Percentiles rank a stretch among this genome's conserved stretches.
Conservation (phyloP, 2,329 filamentous ascomycete species). For the Aureobasidium uvarum region DNA sequence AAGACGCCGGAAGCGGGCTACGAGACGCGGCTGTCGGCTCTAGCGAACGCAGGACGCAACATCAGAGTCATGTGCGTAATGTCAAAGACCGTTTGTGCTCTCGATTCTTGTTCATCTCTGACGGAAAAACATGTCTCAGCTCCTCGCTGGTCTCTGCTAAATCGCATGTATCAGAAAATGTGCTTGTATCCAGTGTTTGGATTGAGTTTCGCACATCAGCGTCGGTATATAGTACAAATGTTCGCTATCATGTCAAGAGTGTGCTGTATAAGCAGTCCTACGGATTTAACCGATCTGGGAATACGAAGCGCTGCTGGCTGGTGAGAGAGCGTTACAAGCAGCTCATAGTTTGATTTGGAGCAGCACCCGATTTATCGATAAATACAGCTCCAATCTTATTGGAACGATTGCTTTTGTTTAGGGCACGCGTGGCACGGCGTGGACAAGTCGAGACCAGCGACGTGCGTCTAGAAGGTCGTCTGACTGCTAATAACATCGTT, state of each 20-base stretch:
- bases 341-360: slow-evolving; percentile 23
- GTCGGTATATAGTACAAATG: slow-evolving; percentile 8
- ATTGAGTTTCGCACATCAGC: slow-evolving; percentile 16
- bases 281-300: slow-evolving; percentile 14
- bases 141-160: background rate
- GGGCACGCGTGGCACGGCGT: slow-evolving; percentile 1
- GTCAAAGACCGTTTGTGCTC: slow-evolving; percentile 11
- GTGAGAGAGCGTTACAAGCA: slow-evolving; percentile 14
- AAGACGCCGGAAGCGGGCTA: slow-evolving; percentile 16
- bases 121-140: slow-evolving; percentile 10
- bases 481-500: slow-evolving; percentile 22
- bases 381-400: background rate
- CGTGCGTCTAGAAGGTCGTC: slow-evolving; percentile 11
- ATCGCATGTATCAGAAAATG: background rate
- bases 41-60: background rate
- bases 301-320: background rate
- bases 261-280: background rate
- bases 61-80: slow-evolving; percentile 15
- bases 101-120: background rate
- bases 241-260: background rate
- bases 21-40: background rate
- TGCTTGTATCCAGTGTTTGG: background rate
- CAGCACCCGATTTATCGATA: slow-evolving; percentile 23
- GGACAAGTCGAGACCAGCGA: slow-evolving; percentile 13
- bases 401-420: background rate